These are phyloP conservation scores for Chlamydomonas sphaeroides DNA, from an alignment of 139 green algal genomes.

Conservation along the genomic window DNA sequence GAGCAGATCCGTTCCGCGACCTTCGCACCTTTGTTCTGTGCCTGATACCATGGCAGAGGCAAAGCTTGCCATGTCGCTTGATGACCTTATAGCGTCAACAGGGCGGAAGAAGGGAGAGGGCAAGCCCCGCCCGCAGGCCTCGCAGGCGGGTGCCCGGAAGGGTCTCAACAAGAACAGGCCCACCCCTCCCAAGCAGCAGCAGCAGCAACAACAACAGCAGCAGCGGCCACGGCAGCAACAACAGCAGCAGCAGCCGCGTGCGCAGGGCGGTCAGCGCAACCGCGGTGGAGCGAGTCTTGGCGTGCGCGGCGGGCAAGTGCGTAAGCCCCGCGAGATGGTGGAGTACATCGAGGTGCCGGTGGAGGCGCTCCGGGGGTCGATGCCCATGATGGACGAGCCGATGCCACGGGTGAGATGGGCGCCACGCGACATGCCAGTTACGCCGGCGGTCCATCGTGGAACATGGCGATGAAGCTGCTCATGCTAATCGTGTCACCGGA, in stretches of 20 bases:
- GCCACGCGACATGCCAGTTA: no score
- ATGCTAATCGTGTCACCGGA: no score
- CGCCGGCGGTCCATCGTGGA: no score
- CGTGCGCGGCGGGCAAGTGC: conserved; percentile 13
- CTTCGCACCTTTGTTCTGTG: no score
- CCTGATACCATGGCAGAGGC: neutral
- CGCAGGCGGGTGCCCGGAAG: conserved; percentile 1
- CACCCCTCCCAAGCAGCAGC: neutral
- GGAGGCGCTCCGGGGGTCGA: no score
- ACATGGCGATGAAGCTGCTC: no score
- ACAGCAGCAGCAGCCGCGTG: neutral
- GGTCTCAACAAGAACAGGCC: conserved; percentile 2
- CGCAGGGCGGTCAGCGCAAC: conserved; percentile 6
- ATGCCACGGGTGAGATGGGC: no score
- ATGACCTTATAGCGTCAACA: conserved; percentile 24
- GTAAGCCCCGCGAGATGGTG: neutral
- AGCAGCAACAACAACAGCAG: conserved; percentile 6
- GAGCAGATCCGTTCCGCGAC: no score
- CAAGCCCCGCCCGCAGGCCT: neutral
- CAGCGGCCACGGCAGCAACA: neutral
- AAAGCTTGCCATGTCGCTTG: conserved; percentile 27
- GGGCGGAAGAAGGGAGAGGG: neutral
- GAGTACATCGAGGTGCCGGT: conserved; percentile 17
- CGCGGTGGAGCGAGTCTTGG: neutral
- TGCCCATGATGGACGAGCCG: no score